These are phyloP conservation scores for Eremochloa ophiuroides DNA, from an alignment of 176 grass and related monocot species.

Conservation along the genomic window DNA sequence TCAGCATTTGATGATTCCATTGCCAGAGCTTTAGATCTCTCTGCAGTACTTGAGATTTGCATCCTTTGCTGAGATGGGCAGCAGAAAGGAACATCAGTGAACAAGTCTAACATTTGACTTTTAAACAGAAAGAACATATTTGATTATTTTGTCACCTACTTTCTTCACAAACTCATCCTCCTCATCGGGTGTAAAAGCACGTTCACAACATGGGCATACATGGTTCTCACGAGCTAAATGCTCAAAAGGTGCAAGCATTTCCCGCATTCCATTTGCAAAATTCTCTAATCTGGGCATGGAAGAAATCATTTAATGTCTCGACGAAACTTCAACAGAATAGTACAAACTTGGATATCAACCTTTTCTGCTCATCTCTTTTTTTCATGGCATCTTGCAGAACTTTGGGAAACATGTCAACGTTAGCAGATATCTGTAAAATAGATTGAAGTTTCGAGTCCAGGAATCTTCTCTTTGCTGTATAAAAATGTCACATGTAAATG, in stretches of 20 bases:
- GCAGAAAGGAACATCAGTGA: slow-evolving; percentile 23
- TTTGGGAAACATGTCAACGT: slow-evolving; percentile 60
- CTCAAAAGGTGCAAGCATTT: slow-evolving; percentile 90
- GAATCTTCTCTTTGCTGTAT: slow-evolving; percentile 68
- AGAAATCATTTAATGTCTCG: slow-evolving; percentile 8
- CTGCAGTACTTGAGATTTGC: slow-evolving; percentile 56
- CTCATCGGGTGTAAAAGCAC: slow-evolving; percentile 82
- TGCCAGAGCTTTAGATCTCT: slow-evolving; percentile 60
- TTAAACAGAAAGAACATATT: slow-evolving; percentile 2
- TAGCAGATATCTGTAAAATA: slow-evolving; percentile 39
- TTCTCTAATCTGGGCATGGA: slow-evolving; percentile 49
- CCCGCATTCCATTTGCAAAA: slow-evolving; percentile 67
- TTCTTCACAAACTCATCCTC: slow-evolving; percentile 85
- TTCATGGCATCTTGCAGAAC: slow-evolving; percentile 70
- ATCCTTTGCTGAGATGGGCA: slow-evolving; percentile 74
- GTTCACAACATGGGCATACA: slow-evolving; percentile 86
- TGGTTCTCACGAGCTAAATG: slow-evolving; percentile 70
- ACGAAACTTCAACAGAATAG: slow-evolving; percentile 15
- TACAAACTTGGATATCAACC: slow-evolving; percentile 33
- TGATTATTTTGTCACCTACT: slow-evolving; percentile 34
- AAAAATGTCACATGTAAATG: slow-evolving; percentile 20
- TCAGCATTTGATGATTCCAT: slow-evolving; percentile 63
- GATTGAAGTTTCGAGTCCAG: slow-evolving; percentile 67
- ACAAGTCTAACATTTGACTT: not conserved
- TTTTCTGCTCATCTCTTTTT: slow-evolving; percentile 86